Base-by-base conservation (phyloP, 2,329 filamentous ascomycete species). In the Setomelanomma holmii region DNA sequence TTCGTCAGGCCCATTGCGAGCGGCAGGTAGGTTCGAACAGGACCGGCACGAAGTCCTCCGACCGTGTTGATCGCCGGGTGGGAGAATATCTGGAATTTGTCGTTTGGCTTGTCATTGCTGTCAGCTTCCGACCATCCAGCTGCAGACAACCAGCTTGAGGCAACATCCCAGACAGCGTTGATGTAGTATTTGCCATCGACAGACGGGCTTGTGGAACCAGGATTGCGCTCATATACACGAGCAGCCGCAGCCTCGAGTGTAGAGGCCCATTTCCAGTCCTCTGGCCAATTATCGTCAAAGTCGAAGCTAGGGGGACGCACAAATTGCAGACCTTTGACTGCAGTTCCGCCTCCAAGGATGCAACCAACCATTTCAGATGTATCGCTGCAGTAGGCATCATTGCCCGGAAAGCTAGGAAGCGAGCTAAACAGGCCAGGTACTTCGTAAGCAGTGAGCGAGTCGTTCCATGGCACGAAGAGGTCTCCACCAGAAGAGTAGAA, bases 321-420 rank as follows among this genome's bases (percentile, higher is more conserved):
- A 17, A 58, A 58, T 8, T 58, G 59, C 30, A 64, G 34, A 7
- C 58, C 56, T 33, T 63, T 65, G 21, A 77, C 59, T 20, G 63
- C 63, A 23, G 67, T 71, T 16, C 72, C 69, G 7, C 75, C 75
- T 22, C 75, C 74, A 0, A 77, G 63, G n/a, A 77, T 52, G 56
- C 75, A 77, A 2, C 70, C 74, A 38, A 72, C 74, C 30, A 64
- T 60, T 4, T 62, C 63, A 14, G 72, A 71, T 8, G 70, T 75
- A 58, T 78, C 75, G 19, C 63, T 65, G 58, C 74, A 77, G 53
- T 70, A 71, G 8, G 61, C 60, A 44, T 58, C 65, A 58, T 61
- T 75, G 70, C 75, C 75, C 72, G 34, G 68, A 38, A 45, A 60
- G n/a, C 68, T 47, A 11, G 47, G 30, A 2, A 65, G 52, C 4